Evolutionary conservation across 257 asterid genomes (phyloP).

Genomic region (Datura wrightii): DNA sequence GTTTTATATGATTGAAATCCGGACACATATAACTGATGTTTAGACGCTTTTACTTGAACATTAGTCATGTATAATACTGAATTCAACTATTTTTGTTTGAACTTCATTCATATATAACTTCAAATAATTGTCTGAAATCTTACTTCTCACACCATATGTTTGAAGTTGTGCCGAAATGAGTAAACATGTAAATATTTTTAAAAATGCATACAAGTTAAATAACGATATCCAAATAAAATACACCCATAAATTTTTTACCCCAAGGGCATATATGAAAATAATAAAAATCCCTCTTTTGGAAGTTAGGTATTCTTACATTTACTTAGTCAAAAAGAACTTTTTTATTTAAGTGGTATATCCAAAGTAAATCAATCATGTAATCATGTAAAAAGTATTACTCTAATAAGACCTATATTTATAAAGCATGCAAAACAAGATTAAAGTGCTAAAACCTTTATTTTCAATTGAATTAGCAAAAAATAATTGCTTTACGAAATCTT

Average conservation of each 20-base stretch:
- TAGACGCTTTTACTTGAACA: not conserved
- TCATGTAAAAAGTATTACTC: not conserved
- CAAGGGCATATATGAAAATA: not conserved
- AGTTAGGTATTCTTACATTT: not conserved
- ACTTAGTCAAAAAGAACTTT: not conserved
- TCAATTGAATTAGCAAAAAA: not conserved
- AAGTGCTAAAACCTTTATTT: not conserved
- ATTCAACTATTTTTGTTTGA: not conserved
- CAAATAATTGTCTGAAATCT: too few species aligned
- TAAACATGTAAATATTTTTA: too few species aligned
- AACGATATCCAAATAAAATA: not conserved
- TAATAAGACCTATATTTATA: not conserved
- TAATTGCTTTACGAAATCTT: not conserved
- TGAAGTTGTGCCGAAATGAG: not conserved
- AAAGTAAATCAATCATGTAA: not conserved
- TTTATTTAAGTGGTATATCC: not conserved
- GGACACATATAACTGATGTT: not conserved
- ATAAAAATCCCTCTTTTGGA: not conserved
- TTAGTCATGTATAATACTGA: too few species aligned
- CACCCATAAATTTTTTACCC: not conserved
- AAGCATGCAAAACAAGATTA: not conserved
- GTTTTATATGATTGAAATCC: not conserved
- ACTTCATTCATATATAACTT: not conserved
- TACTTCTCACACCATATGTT: too few species aligned
- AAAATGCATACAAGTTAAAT: too few species aligned